Conservation (phyloP, 2,329 filamentous ascomycete species). For the Sporothrix mexicana region DNA sequence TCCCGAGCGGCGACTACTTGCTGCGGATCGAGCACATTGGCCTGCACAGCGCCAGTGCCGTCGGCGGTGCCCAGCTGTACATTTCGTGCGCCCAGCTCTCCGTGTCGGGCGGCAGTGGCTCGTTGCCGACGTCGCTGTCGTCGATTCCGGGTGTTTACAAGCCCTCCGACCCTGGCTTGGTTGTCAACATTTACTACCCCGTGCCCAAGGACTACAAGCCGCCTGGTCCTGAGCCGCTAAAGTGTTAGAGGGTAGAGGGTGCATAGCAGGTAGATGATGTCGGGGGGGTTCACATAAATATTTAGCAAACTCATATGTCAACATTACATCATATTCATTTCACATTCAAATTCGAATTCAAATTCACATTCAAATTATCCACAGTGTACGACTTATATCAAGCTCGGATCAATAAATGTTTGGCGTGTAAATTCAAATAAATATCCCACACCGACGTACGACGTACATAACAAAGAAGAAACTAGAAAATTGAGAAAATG, state of each 20-base stretch:
- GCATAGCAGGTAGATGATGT: neutral
- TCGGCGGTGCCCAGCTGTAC: conserved; percentile 47
- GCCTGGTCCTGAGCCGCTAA: conserved; percentile 37
- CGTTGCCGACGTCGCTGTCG: conserved; percentile 39
- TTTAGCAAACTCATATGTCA: neutral
- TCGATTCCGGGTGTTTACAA: conserved; percentile 44
- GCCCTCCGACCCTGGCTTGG: conserved; percentile 41
- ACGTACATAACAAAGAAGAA: conserved; percentile 25
- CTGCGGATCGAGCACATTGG: conserved; percentile 48
- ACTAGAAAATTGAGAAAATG: conserved; percentile 9
- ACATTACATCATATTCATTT: neutral
- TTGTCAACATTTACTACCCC: conserved; percentile 52
- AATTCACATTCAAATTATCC: too few relatives aligned
- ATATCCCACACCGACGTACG: conserved; percentile 27
- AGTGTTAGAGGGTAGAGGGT: conserved; percentile 20
- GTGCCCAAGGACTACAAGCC: conserved; percentile 47
- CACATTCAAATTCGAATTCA: too few relatives aligned
- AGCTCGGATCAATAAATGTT: neutral
- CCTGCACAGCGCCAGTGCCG: conserved; percentile 43
- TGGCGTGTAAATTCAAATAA: conserved; percentile 17
- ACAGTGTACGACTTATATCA: too few relatives aligned
- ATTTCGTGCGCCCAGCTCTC: conserved; percentile 43
- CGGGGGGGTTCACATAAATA: neutral
- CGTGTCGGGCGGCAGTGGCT: conserved; percentile 41
- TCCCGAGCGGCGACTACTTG: conserved; percentile 47